Base-by-base conservation (phyloP, 495 filamentous ascomycete species). In the Penicillium bovifimosum region DNA sequence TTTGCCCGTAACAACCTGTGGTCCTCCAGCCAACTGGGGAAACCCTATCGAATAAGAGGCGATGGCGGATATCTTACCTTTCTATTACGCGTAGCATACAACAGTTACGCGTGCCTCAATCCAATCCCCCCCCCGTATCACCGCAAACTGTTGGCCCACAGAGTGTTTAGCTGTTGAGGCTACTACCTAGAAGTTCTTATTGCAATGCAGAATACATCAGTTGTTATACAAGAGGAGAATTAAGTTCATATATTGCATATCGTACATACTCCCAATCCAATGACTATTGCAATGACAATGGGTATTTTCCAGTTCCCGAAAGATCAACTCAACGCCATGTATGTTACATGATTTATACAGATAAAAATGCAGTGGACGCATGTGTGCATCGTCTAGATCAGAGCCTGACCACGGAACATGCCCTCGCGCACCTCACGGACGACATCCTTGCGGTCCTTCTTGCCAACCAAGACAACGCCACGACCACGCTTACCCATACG, bases 341-440 rank as follows among this genome's bases (percentile, higher is more conserved):
- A 61, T 63, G 52, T 48, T 63, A 63, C 58, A 63, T 8, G 31
- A 34, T 61, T 53, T 61, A 59, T 64, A 59, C 47, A 58, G 24
- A 46, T 50, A 47, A 29, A 47, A 29, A 40, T 41, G 24, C 38
- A 49, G 24, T 43, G 27, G 26, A 17, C 14, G 27, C 17, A 55
- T 20, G 38, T 28, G 52, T 41, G 40, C n/a, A 53, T 44, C 36
- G 47, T 55, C 53, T 70, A 95, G 52, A 96, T 90, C 60, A 96
- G 72, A 10, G 91, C 90, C 68, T 89, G 82, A 13, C 91, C 91
- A 67, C 82, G 87, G 69, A 86, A 96, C 91, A 96, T 96, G 32
- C 86, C 90, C 66, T 96, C 89, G 66, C 86, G 86, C 18, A 98
- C 90, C 75, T 97, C 95, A 20, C 82, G 84, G 29, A 96, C 88